These are phyloP conservation scores for Akebia trifoliata DNA, from an alignment of 164 flowering plant species.

Conservation along the genomic window DNA sequence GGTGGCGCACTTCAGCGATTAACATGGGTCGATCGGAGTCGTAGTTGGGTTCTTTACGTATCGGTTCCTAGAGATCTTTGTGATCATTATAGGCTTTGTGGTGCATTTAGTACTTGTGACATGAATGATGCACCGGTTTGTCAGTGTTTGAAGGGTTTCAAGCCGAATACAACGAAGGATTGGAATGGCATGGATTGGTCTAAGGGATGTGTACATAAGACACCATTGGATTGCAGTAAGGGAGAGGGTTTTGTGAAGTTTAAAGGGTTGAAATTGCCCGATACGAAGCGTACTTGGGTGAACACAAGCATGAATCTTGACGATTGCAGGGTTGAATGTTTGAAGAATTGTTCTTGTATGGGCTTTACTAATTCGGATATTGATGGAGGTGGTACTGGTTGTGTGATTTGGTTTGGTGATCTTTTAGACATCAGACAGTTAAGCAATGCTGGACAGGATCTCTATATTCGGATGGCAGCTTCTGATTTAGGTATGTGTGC, in stretches of 20 bases:
- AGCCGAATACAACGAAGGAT: conserved; percentile 23
- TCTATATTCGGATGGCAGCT: too few species aligned
- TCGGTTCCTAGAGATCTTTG: conserved; percentile 11
- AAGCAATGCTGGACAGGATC: too few species aligned
- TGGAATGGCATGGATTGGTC: conserved; percentile 28
- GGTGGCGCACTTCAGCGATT: conserved; percentile 7
- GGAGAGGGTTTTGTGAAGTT: conserved; percentile 27
- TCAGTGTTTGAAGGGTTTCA: conserved; percentile 34
- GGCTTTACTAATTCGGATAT: conserved; percentile 16
- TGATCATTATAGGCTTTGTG: conserved; percentile 18
- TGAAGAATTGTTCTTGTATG: conserved; percentile 27
- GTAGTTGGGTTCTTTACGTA: background rate
- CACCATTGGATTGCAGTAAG: conserved; percentile 15
- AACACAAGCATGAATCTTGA: conserved; percentile 1
- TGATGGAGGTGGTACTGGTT: conserved; percentile 31
- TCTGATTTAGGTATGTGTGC: too few species aligned
- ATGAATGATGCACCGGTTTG: conserved; percentile 33
- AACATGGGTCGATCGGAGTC: conserved; percentile 15
- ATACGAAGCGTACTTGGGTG: conserved; percentile 16
- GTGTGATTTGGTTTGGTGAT: conserved; percentile 38
- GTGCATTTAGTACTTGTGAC: conserved; percentile 33
- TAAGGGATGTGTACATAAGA: conserved; percentile 17
- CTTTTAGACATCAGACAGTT: too few species aligned
- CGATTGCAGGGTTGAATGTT: conserved; percentile 29
- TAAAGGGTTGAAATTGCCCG: conserved; percentile 32